Conservation (phyloP, 2,329 filamentous ascomycete genomes). For the Nothophoma quercina region DNA sequence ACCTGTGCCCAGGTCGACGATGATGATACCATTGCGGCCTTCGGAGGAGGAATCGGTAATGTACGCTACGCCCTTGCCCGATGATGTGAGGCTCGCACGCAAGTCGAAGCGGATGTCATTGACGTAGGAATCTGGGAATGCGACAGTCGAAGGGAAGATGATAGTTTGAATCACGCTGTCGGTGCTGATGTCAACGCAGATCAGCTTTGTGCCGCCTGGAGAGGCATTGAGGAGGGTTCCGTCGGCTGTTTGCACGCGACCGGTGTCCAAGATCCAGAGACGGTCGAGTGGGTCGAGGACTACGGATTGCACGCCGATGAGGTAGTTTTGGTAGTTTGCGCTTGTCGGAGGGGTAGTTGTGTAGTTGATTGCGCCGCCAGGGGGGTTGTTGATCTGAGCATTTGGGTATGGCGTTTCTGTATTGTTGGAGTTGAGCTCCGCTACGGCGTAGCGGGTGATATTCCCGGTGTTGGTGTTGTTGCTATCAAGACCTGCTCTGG, state of each 20-base stretch:
- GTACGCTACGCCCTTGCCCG: slow-evolving; percentile 59
- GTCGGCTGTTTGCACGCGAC: slow-evolving; percentile 53
- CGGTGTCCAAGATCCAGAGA: slow-evolving; percentile 64
- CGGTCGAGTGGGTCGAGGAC: slow-evolving; percentile 60
- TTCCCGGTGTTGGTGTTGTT: slow-evolving; percentile 55
- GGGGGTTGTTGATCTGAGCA: slow-evolving; percentile 57
- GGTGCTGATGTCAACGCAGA: slow-evolving; percentile 57
- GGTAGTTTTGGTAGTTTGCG: slow-evolving; percentile 58
- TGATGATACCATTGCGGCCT: slow-evolving; percentile 58
- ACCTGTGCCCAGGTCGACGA: slow-evolving; percentile 59
- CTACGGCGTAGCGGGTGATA: slow-evolving; percentile 58
- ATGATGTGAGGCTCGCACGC: slow-evolving; percentile 49
- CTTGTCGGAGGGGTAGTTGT: slow-evolving; percentile 55
- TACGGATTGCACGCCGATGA: slow-evolving; percentile 62
- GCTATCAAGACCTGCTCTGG: slow-evolving; percentile 58
- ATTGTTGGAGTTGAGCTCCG: slow-evolving; percentile 54
- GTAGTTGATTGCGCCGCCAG: slow-evolving; percentile 60
- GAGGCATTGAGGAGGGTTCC: slow-evolving; percentile 55
- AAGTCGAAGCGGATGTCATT: slow-evolving; percentile 65
- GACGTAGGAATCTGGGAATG: slow-evolving; percentile 59
- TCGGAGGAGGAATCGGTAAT: slow-evolving; percentile 61
- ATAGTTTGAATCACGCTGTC: slow-evolving; percentile 60
- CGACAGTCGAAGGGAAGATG: slow-evolving; percentile 57
- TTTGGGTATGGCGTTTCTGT: slow-evolving; percentile 56
- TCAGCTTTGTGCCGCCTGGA: slow-evolving; percentile 60